phyloP scores from a whole-genome alignment of 2,329 filamentous ascomycete genomes.

The Ambrosiella beaveri region DNA sequence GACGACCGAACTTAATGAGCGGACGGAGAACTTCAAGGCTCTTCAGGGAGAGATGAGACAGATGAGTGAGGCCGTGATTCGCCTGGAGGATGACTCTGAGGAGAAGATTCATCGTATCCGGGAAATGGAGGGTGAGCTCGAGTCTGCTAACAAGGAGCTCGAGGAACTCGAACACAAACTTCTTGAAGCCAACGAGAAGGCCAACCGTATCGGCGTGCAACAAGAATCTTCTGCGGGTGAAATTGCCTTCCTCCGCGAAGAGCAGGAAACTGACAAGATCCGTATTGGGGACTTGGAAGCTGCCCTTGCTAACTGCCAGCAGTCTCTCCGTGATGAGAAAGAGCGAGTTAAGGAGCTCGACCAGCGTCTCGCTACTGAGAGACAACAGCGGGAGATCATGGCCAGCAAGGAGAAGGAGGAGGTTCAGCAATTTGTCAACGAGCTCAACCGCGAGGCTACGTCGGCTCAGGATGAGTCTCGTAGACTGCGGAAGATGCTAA shows the following conservation, averaged over 20 bases:
- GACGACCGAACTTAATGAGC: slow-evolving; percentile 53
- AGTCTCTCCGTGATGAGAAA: slow-evolving; percentile 66
- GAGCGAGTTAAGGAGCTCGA: slow-evolving; percentile 58
- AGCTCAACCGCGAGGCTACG: slow-evolving; percentile 72
- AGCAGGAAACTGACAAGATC: slow-evolving; percentile 95
- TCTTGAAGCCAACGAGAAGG: slow-evolving; percentile 71
- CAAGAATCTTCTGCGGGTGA: slow-evolving; percentile 85
- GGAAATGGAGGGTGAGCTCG: slow-evolving; percentile 65
- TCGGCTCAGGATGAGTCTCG: slow-evolving; percentile 73
- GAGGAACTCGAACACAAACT: slow-evolving; percentile 73
- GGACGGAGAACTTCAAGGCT: slow-evolving; percentile 76
- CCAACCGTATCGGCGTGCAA: slow-evolving; percentile 73
- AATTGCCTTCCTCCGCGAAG: slow-evolving; percentile 85
- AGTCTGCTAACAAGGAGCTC: slow-evolving; percentile 71
- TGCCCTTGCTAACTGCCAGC: slow-evolving; percentile 60
- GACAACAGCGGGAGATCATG: slow-evolving; percentile 71
- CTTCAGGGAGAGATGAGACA: slow-evolving; percentile 86
- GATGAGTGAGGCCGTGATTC: slow-evolving; percentile 70
- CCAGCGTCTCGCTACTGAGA: slow-evolving; percentile 58
- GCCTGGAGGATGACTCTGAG: slow-evolving; percentile 78
- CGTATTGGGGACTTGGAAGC: slow-evolving; percentile 89
- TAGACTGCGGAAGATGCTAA: slow-evolving; percentile 65
- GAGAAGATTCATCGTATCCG: slow-evolving; percentile 63
- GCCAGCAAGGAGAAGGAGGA: slow-evolving; percentile 86
- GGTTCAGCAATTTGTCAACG: slow-evolving; percentile 80